phyloP scores from a whole-genome alignment of 2,329 filamentous ascomycete genomes.

The Alternaria tenuissima region DNA sequence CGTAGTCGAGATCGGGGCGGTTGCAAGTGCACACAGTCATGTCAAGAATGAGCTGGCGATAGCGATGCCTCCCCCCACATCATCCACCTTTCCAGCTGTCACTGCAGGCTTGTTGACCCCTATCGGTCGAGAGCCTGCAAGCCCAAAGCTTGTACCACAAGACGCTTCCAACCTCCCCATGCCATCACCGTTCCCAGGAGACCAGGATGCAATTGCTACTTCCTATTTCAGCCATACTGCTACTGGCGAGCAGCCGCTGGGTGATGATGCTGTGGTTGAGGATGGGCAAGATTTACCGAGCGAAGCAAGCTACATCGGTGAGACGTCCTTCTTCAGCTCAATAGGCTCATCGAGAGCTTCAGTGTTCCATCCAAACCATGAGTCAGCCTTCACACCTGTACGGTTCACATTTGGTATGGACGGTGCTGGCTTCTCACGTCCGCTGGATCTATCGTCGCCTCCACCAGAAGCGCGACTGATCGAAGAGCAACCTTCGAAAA shows the following conservation, averaged over 20 bases:
- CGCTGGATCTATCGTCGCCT: constrained; percentile 29
- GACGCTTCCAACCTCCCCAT: constrained; percentile 49
- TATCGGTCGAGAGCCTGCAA: constrained; percentile 44
- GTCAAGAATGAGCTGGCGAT: constrained; percentile 17
- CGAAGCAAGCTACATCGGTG: constrained; percentile 37
- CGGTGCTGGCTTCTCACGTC: constrained; percentile 36
- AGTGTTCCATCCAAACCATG: constrained; percentile 39
- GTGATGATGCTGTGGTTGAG: constrained; percentile 4
- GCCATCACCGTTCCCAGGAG: constrained; percentile 50
- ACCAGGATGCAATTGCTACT: constrained; percentile 25
- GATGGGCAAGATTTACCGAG: constrained; percentile 20
- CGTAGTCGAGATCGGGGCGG: background rate
- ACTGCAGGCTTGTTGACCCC: constrained; percentile 39
- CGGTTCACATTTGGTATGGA: constrained; percentile 49
- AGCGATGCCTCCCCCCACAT: constrained; percentile 45
- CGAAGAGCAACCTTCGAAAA: background rate
- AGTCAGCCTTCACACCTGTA: constrained; percentile 48
- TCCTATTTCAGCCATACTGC: constrained; percentile 43
- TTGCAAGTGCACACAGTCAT: background rate
- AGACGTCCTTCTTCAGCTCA: constrained; percentile 48
- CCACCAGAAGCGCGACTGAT: constrained; percentile 16
- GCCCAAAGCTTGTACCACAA: constrained; percentile 44
- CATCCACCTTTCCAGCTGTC: constrained; percentile 30
- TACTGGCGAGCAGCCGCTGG: constrained; percentile 4
- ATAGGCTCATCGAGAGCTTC: constrained; percentile 36